Evolutionary conservation across 2,329 filamentous ascomycete genomes (phyloP).

Genomic region (Aphanoascus verrucosus): DNA sequence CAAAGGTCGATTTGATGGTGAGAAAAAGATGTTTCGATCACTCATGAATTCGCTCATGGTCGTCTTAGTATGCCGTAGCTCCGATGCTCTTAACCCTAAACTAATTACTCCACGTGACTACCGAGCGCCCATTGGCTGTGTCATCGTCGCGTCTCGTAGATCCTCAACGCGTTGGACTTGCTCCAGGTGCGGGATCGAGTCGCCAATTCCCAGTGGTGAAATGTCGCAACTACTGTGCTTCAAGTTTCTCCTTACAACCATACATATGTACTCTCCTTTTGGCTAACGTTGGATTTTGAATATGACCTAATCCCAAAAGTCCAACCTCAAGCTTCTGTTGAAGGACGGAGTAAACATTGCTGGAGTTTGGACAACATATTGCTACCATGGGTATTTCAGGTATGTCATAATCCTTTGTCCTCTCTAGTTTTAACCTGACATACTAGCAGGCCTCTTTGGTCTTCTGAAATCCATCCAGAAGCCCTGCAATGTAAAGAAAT

Average conservation of each 20-base stretch:
- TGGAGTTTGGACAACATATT: constrained; percentile 1
- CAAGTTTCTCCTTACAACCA: neutral
- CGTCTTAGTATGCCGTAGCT: too few relatives aligned
- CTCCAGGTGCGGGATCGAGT: neutral
- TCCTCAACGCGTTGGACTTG: constrained; percentile 1
- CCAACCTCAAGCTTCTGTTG: neutral
- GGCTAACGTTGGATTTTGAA: neutral
- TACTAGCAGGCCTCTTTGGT: constrained; percentile 61
- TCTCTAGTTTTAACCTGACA: neutral
- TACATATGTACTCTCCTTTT: neutral
- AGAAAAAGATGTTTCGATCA: too few relatives aligned
- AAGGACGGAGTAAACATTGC: constrained; percentile 11
- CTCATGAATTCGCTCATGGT: too few relatives aligned
- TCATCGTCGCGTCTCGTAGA: neutral
- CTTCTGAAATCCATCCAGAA: constrained; percentile 95
- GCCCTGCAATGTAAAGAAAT: constrained; percentile 75
- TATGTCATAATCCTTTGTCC: constrained; percentile 15
- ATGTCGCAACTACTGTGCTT: neutral
- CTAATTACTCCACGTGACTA: neutral
- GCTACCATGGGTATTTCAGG: constrained; percentile 38
- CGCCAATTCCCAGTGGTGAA: neutral
- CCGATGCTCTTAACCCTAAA: too few relatives aligned
- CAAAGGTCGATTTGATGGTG: too few relatives aligned
- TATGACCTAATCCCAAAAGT: neutral
- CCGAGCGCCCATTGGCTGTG: neutral